phyloP scores from a whole-genome alignment of 345 rosid species.

The Rhodamnia rubescens region DNA sequence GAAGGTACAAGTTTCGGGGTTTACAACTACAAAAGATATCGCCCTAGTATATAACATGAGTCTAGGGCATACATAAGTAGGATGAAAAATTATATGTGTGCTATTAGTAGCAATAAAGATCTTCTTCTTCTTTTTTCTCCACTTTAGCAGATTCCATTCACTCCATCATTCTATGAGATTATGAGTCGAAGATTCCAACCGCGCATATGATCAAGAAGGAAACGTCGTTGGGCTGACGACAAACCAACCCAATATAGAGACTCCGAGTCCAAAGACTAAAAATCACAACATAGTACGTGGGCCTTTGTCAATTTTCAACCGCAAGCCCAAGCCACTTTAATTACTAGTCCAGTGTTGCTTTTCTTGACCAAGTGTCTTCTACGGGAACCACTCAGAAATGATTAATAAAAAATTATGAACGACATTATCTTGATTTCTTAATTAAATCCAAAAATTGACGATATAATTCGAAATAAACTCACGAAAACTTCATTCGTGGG shows the following conservation, averaged over 20 bases:
- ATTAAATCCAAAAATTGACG: too few relatives aligned
- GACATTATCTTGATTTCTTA: too few relatives aligned
- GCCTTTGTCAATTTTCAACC: background rate
- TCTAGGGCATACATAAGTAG: too few relatives aligned
- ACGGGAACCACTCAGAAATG: background rate
- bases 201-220: background rate
- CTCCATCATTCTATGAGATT: background rate
- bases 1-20: too few relatives aligned
- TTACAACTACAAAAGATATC: too few relatives aligned
- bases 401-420: too few relatives aligned
- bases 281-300: background rate
- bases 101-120: too few relatives aligned
- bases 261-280: background rate
- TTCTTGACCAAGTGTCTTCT: background rate
- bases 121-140: too few relatives aligned
- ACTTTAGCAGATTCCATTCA: too few relatives aligned
- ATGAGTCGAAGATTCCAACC: background rate
- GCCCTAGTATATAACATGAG: too few relatives aligned
- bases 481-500: background rate
- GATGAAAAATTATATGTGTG: too few relatives aligned
- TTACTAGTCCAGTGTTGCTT: background rate
- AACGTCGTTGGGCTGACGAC: background rate
- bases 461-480: background rate
- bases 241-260: background rate
- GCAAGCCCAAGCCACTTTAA: background rate